Base-by-base conservation (phyloP, 306 rosid genomes). In the Oxytropis ochrocephala region DNA sequence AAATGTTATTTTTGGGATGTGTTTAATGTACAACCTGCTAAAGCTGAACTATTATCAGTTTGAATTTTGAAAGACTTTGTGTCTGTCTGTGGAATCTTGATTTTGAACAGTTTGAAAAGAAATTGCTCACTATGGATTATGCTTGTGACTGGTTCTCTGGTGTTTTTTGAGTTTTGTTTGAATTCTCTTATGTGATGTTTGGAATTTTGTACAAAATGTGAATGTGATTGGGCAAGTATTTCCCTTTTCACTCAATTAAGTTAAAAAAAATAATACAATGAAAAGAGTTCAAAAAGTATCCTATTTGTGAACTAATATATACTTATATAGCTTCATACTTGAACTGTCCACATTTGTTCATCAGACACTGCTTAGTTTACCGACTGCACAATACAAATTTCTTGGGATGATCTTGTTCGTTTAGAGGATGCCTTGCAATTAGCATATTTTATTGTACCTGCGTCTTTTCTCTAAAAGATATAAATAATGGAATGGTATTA, bases 381-480 rank as follows among this genome's bases (percentile, higher is more conserved):
- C 7, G 52, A 63, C 54, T 49, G 13, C 18, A 16, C 48, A 41
- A n/a, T 62, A 36, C 43, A 32, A 19, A 11, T 70, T 70, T 61
- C 53, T 32, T 61, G 21, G 46, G 33, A 48, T 33, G 36, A 12
- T 64, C 60, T 18, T 64, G 47, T 48, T 58, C 19, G 32, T 49
- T 27, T 76, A 70, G 39, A 39, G 69, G 50, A 60, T 39, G 32
- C n/a, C 46, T 49, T 67, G 39, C 29, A 21, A 67, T 50, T 48
- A 58, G n/a, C 29, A n/a, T 47, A 8, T 48, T 75, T 60, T 19
- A 17, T 30, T 21, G 6, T 2, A 16, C 17, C 27, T 1, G 11
- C 32, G 54, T 62, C 35, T 72, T 39, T 65, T 35, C 48, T 39
- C 43, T 53, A 54, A 55, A 64, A 64, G 7, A 4, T 6, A 12